A percentile compares a stretch with the other conserved stretches of the same genome.
phyloP scores from a whole-genome alignment of 768 basidiomycete genomes.

The Sarcomyxa edulis region DNA sequence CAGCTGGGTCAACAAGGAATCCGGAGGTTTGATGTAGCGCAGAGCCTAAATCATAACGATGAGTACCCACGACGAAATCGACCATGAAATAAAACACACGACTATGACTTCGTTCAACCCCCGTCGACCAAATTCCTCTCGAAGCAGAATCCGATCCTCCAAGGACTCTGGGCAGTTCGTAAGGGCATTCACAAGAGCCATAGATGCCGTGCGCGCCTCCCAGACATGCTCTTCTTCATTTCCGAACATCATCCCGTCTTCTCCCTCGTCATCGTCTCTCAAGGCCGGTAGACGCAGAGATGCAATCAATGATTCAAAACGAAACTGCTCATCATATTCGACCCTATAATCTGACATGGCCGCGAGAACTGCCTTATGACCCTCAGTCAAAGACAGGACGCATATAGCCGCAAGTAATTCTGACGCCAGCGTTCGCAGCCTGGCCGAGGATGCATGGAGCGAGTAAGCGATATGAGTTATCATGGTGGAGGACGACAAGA shows the following conservation, averaged over 20 bases:
- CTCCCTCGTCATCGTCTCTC: constrained; percentile 26
- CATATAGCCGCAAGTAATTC: constrained; percentile 85
- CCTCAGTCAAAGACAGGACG: constrained; percentile 63
- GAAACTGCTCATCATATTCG: constrained; percentile 64
- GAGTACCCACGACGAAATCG: neutral
- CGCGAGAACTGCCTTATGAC: constrained; percentile 68
- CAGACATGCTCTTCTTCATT: constrained; percentile 67
- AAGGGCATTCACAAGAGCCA: constrained; percentile 78
- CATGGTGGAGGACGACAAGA: constrained; percentile 56
- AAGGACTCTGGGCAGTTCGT: constrained; percentile 70
- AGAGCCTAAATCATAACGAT: constrained; percentile 45
- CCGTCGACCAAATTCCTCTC: constrained; percentile 79
- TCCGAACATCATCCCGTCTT: constrained; percentile 26
- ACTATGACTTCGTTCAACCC: constrained; percentile 82
- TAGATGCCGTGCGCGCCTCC: constrained; percentile 73
- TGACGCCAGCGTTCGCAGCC: constrained; percentile 61
- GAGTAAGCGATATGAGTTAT: constrained; percentile 72
- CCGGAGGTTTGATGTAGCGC: constrained; percentile 72
- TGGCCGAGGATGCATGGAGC: constrained; percentile 60
- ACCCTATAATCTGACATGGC: constrained; percentile 80
- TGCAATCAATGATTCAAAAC: constrained; percentile 72
- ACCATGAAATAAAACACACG: constrained; percentile 41
- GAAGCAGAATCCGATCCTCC: constrained; percentile 71
- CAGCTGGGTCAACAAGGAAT: constrained; percentile 71
- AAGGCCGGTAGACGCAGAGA: constrained; percentile 53